phyloP scores from a whole-genome alignment of 2,329 filamentous ascomycete genomes.

The Zelopaecilomyces penicillatus region DNA sequence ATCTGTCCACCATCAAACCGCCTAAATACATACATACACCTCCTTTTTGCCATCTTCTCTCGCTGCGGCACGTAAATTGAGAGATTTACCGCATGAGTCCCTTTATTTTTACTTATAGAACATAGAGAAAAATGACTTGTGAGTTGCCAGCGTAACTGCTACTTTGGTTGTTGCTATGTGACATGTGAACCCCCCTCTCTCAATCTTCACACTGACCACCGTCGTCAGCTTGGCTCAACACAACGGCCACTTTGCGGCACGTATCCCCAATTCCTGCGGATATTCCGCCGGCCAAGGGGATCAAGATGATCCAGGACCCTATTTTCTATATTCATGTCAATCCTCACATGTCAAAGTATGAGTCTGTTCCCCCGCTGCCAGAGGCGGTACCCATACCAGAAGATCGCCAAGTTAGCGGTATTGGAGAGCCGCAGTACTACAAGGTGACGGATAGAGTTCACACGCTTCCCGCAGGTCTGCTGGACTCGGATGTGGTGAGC shows the following conservation, averaged over 20 bases:
- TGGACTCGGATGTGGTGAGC: constrained; percentile 46
- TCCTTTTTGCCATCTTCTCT: too few relatives aligned
- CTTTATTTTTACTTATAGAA: not conserved
- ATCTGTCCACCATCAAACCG: too few relatives aligned
- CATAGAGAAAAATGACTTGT: constrained; percentile 12
- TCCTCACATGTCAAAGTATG: constrained; percentile 40
- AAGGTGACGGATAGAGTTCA: constrained; percentile 42
- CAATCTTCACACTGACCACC: constrained; percentile 1
- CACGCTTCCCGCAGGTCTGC: constrained; percentile 45
- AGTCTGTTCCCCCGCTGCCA: constrained; percentile 23
- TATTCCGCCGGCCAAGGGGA: constrained; percentile 24
- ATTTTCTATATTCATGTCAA: constrained; percentile 44
- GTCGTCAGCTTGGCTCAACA: constrained; percentile 32
- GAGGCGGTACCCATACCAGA: constrained; percentile 22
- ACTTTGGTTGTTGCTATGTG: not conserved
- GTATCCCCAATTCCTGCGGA: constrained; percentile 33
- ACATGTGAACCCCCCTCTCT: too few relatives aligned
- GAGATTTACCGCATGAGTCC: not conserved
- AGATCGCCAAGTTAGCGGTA: constrained; percentile 15
- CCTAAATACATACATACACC: too few relatives aligned
- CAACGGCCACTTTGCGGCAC: constrained; percentile 34
- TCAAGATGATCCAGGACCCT: constrained; percentile 43
- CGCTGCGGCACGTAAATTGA: too few relatives aligned
- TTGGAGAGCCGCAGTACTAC: constrained; percentile 30
- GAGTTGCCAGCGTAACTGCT: constrained; percentile 1